phyloP scores from a whole-genome alignment of 225 moss, liverwort and hornwort species.

The Marchantia paleacea region DNA sequence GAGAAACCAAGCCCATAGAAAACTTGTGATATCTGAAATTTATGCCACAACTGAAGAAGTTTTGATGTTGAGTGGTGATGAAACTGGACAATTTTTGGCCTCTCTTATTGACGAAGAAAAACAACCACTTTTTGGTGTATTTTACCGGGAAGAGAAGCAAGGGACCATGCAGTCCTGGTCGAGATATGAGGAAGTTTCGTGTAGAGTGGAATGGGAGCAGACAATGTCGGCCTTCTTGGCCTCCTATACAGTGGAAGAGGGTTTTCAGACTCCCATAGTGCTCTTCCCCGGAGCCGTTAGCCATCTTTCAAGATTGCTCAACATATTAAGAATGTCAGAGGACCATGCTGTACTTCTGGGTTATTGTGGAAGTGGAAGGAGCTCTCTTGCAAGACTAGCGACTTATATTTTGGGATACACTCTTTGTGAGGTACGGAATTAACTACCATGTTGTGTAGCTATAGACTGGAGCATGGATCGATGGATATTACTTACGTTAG shows the following conservation, averaged over 20 bases:
- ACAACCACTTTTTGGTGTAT: constrained; percentile 45
- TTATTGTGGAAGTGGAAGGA: constrained; percentile 49
- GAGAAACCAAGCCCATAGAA: constrained; percentile 25
- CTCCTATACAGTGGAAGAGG: constrained; percentile 31
- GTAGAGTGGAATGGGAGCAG: constrained; percentile 42
- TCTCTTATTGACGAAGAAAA: constrained; percentile 44
- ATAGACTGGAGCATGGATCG: background rate
- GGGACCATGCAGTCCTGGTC: constrained; percentile 32
- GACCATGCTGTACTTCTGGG: constrained; percentile 53
- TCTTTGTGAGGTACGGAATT: constrained; percentile 32
- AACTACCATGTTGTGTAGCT: background rate
- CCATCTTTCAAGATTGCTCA: constrained; percentile 50
- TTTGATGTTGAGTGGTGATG: constrained; percentile 26
- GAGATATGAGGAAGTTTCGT: constrained; percentile 38
- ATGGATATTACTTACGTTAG: background rate
- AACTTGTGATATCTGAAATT: constrained; percentile 31
- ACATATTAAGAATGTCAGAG: constrained; percentile 36
- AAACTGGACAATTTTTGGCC: constrained; percentile 28
- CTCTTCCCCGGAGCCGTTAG: constrained; percentile 51
- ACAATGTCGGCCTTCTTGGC: constrained; percentile 35
- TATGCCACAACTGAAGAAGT: constrained; percentile 20
- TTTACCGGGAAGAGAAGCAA: constrained; percentile 31
- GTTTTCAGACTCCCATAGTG: constrained; percentile 36
- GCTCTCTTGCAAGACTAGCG: constrained; percentile 46
- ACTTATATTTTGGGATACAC: constrained; percentile 42